Evolutionary conservation across 2,329 filamentous ascomycete species (phyloP).

Genomic region (Fusarium miscanthi): DNA sequence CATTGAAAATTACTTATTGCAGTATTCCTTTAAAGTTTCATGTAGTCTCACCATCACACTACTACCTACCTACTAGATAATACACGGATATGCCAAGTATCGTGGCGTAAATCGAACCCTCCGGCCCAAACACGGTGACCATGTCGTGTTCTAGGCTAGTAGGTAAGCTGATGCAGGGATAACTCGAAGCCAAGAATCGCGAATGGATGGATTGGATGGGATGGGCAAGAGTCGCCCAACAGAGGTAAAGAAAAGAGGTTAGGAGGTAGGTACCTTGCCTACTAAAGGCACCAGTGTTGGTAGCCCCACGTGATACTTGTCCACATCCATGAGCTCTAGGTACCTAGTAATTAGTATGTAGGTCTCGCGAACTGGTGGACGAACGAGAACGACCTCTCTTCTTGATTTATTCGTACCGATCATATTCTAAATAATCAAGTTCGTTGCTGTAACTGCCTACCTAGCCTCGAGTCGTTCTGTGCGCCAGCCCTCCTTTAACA

Average conservation of each 20-base stretch:
- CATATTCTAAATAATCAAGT: conserved; percentile 11
- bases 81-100: conserved; percentile 16
- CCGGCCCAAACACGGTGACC: conserved; percentile 14
- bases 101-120: neutral
- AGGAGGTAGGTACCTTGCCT: neutral
- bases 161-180: conserved; percentile 20
- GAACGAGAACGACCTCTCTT: conserved; percentile 28
- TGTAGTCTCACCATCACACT: conserved; percentile 8
- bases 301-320: conserved; percentile 44
- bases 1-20: conserved; percentile 11
- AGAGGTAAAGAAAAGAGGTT: neutral
- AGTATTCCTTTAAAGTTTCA: conserved; percentile 13
- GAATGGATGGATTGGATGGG: conserved; percentile 19
- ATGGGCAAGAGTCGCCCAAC: conserved; percentile 22
- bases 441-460: neutral
- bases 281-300: neutral
- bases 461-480: neutral
- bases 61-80: neutral
- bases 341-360: neutral
- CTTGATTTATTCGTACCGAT: conserved; percentile 10
- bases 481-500: conserved; percentile 1
- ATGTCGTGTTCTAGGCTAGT: conserved; percentile 18
- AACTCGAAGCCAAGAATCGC: conserved; percentile 18
- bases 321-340: conserved; percentile 15
- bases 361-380: conserved; percentile 20